A percentile compares a stretch with the other conserved stretches of the same genome.
Evolutionary conservation across 1,284 basidiomycete species (phyloP).

Genomic region (Ustilago sp.): DNA sequence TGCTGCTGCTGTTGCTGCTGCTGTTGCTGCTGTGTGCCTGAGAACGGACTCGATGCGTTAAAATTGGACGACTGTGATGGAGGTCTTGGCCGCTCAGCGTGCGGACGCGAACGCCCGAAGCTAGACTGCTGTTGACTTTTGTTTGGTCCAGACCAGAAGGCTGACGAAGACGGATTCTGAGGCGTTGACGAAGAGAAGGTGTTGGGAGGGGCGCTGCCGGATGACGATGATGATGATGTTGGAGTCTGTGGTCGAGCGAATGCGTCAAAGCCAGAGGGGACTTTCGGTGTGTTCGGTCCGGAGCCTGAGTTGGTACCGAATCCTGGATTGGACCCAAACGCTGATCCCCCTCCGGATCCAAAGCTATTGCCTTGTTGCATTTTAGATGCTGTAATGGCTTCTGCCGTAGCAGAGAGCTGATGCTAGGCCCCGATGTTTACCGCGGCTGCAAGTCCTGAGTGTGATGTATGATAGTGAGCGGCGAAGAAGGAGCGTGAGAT

Average conservation of each 20-base stretch:
- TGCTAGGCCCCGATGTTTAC: not conserved
- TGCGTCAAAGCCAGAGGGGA: constrained; percentile 14
- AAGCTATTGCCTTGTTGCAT: constrained; percentile 30
- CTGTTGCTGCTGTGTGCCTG: constrained; percentile 14
- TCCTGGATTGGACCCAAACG: constrained; percentile 2
- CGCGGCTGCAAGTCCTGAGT: not conserved
- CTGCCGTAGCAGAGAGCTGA: constrained; percentile 5
- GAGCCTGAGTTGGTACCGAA: not conserved
- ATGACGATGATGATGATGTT: constrained; percentile 18
- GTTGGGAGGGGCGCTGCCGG: constrained; percentile 35
- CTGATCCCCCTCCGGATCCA: not conserved
- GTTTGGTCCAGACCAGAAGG: constrained; percentile 14
- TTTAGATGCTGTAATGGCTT: not conserved
- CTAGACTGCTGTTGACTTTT: constrained; percentile 21
- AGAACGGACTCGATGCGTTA: constrained; percentile 15
- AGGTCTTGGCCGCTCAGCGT: constrained; percentile 16
- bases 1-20: constrained; percentile 21
- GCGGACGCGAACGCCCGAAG: constrained; percentile 18
- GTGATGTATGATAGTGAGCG: not conserved
- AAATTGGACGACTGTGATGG: constrained; percentile 21
- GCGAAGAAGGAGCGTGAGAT: not conserved
- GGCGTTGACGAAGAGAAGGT: constrained; percentile 33
- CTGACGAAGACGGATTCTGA: constrained; percentile 9
- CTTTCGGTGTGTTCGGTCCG: not conserved
- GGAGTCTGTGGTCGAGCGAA: constrained; percentile 22